These are phyloP conservation scores for Suillus subalutaceus DNA, from an alignment of 768 basidiomycete species.

Conservation along the genomic window DNA sequence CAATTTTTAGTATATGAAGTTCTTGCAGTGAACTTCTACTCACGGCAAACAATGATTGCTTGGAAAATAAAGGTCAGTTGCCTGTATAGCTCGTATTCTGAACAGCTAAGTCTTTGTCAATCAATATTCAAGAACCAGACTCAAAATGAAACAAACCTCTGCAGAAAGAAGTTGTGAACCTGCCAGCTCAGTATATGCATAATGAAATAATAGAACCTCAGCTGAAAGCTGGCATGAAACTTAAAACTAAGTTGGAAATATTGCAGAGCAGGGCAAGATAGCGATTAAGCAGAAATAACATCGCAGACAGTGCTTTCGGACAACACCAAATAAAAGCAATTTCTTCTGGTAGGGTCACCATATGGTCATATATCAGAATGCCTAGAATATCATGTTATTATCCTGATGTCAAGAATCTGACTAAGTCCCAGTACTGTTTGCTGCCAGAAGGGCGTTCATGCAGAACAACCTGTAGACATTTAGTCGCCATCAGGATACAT, in stretches of 20 bases:
- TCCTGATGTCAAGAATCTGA: background rate
- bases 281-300: background rate
- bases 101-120: background rate
- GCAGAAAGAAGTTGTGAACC: background rate
- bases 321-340: background rate
- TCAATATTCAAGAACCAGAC: background rate
- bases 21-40: background rate
- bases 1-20: background rate
- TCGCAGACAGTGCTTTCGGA: background rate
- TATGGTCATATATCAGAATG: background rate
- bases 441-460: background rate
- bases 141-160: slow-evolving; percentile 9
- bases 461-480: slow-evolving; percentile 3
- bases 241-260: background rate
- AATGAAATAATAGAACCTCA: background rate
- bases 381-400: background rate
- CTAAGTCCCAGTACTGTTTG: background rate
- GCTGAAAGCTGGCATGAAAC: background rate
- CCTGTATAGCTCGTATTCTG: background rate
- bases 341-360: background rate
- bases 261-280: background rate
- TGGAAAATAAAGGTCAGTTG: background rate
- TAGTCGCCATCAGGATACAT: background rate
- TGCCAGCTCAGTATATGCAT: background rate
- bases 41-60: background rate